A percentile compares a stretch with the other conserved stretches of the same genome.
Evolutionary conservation across 345 rosid genomes (phyloP).

Genomic region (Viola odorata): DNA sequence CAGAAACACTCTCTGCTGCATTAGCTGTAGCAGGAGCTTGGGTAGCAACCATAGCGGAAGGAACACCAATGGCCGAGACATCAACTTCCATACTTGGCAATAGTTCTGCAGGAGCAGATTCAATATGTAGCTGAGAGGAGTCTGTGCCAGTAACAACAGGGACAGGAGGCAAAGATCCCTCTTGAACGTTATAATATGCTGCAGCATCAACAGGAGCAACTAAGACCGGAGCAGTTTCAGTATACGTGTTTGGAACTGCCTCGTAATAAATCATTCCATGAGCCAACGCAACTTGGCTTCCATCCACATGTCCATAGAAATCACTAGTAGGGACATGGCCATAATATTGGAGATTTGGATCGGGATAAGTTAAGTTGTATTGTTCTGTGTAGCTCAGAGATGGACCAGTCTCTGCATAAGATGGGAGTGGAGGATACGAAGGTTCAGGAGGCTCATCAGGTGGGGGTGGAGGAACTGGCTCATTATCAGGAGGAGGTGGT

Average conservation of each 20-base stretch:
- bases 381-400: constrained; percentile 42
- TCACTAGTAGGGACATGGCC: constrained; percentile 38
- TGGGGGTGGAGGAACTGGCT: constrained; percentile 42
- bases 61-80: constrained; percentile 21
- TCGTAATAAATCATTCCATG: constrained; percentile 55
- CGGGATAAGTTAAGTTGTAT: constrained; percentile 48
- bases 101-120: constrained; percentile 31
- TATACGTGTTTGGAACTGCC: constrained; percentile 43
- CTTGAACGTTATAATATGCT: constrained; percentile 53
- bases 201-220: constrained; percentile 41
- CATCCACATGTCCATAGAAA: constrained; percentile 63
- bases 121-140: constrained; percentile 40
- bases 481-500: constrained; percentile 77
- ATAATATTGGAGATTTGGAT: constrained; percentile 49
- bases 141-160: constrained; percentile 33
- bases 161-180: constrained; percentile 39
- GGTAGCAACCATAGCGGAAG: constrained; percentile 30
- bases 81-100: constrained; percentile 24
- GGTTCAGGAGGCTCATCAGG: constrained; percentile 59
- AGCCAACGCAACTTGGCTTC: constrained; percentile 51
- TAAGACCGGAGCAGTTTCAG: constrained; percentile 43
- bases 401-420: constrained; percentile 43
- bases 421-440: constrained; percentile 41
- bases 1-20: constrained; percentile 23
- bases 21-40: constrained; percentile 29